Base-by-base conservation (phyloP, 2,329 filamentous ascomycete genomes). In the Sphaerulina musiva region DNA sequence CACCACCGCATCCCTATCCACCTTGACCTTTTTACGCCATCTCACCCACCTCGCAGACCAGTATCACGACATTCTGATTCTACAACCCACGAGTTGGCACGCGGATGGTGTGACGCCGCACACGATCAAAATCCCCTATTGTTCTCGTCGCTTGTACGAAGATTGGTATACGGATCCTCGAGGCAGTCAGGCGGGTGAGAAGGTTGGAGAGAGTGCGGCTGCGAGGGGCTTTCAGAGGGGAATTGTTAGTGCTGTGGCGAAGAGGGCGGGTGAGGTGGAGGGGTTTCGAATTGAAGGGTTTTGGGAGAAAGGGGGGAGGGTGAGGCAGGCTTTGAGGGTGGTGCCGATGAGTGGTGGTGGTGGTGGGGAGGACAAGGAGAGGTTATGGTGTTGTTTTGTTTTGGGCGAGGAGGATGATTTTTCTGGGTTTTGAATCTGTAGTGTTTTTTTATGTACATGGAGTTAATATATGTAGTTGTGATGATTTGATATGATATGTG, bases 51-150 rank as follows among this genome's bases (percentile, higher is more conserved):
- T 64, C 42, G 64, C 62, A 43, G 58, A 58, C 10, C 54, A 60
- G 12, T 58, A 67, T 48, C 41, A 54, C 4, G 63, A 66, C 32
- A 61, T 65, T 50, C 39, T 68, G n/a, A 49, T 68, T 42, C 36
- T 68, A 20, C 51, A 51, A 8, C 56, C 64, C 7, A 62, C 59
- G 1, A 51, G 57, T 4, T 62, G 56, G 32, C 61, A 65, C 39
- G 14, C 29, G 8, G 62, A 62, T 41, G 58, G 59, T 1, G n/a
- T 39, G 14, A 50, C 55, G 41, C 55, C 59, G 3, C 55, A 55
- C 1, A 57, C 53, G 39, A 56, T 65, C 12, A 53, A 60, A 11
- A 45, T 63, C 8, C 63, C 63, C 1, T 62, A 58, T 56, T 56
- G 57, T 14, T 62, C 59, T 11, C 58, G 59, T 14, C 48, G 60